Conservation (phyloP, 495 filamentous ascomycete species). For the Pseudomonodictys pantanalensis region DNA sequence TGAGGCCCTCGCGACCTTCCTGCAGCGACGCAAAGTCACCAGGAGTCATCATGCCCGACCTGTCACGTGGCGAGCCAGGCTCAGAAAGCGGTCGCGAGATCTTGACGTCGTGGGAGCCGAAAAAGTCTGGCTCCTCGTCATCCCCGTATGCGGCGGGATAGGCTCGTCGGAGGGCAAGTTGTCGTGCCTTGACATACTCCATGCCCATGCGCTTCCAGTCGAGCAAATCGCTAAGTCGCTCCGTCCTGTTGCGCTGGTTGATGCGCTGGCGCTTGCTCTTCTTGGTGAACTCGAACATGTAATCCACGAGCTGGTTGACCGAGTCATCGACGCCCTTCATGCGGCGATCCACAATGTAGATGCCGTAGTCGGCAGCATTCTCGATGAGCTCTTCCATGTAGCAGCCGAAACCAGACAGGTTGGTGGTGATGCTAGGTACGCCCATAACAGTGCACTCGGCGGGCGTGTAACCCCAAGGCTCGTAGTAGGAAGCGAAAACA, state of each 20-base stretch:
- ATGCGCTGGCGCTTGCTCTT: slow-evolving; percentile 96
- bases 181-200: slow-evolving; percentile 97
- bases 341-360: slow-evolving; percentile 96
- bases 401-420: slow-evolving; percentile 95
- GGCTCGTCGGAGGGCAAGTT: slow-evolving; percentile 85
- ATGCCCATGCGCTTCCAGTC: slow-evolving; percentile 99
- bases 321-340: slow-evolving; percentile 96
- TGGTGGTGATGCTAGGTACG: slow-evolving; percentile 96
- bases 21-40: slow-evolving; percentile 96
- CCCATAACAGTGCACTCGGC: slow-evolving; percentile 99
- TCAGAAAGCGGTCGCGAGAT: slow-evolving; percentile 89
- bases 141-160: slow-evolving; percentile 82
- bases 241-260: slow-evolving; percentile 97
- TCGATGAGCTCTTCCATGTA: slow-evolving; percentile 99
- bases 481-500: slow-evolving; percentile 96
- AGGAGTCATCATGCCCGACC: slow-evolving; percentile 97
- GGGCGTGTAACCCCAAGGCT: slow-evolving; percentile 98
- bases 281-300: slow-evolving; percentile 92
- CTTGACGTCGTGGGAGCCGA: slow-evolving; percentile 86
- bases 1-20: slow-evolving; percentile 87
- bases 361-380: slow-evolving; percentile 95
- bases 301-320: slow-evolving; percentile 87
- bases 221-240: slow-evolving; percentile 87
- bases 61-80: slow-evolving; percentile 84
- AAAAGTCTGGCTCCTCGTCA: slow-evolving; percentile 70